Base-by-base conservation (phyloP, 148 eudicot species). In the Rhododendron griersonianum region DNA sequence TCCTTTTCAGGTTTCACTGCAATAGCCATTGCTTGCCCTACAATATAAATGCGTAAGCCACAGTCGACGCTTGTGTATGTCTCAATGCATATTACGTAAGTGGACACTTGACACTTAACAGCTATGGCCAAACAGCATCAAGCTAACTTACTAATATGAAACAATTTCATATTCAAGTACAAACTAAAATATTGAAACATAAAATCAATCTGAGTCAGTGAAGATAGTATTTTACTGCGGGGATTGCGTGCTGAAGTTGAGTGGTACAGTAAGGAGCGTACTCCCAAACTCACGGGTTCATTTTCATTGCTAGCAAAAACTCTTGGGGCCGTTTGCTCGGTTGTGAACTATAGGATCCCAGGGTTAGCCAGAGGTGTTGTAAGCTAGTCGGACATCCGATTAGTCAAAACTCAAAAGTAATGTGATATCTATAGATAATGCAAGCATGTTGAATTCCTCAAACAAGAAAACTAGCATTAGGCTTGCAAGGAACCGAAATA, bases 21-120 rank as follows among this genome's bases (percentile, higher is more conserved):
- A 76, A 96, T 87, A 65, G 93, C 96, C 95, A 90, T 90, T 53
- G 89, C 90, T 89, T 92, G 83, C 44, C 94, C 99, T 96, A 86
- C 76, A n/a, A 87, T 48, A 84, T 75, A 61, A 86, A 41, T 85
- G 57, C 9, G 84, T 59, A 53, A 87, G 80, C 28, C 28, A n/a
- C 59, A 30, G 2, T 37, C 71, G 57, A 44, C 50, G 61, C 47
- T 78, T 28, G 37, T 33, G 39, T 13, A 14, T 57, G 81, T 69
- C 14, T 21, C 16, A 18, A 80, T 30, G n/a, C 48, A 77, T 61
- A 51, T 57, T 16, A 61, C 14, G 14, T 15, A 35, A 11, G 37
- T 16, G 14, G 55, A 71, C 14, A 65, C 30, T 65, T 65, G 35
- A 25, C 13, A 25, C 33, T 25, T 67, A 25, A 25, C 11, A 59